Evolutionary conservation across 371 early-diverging fungal genomes (phyloP), one percentile per base, ranked within the genome.

Genomic region (Mucor racemosus): DNA sequence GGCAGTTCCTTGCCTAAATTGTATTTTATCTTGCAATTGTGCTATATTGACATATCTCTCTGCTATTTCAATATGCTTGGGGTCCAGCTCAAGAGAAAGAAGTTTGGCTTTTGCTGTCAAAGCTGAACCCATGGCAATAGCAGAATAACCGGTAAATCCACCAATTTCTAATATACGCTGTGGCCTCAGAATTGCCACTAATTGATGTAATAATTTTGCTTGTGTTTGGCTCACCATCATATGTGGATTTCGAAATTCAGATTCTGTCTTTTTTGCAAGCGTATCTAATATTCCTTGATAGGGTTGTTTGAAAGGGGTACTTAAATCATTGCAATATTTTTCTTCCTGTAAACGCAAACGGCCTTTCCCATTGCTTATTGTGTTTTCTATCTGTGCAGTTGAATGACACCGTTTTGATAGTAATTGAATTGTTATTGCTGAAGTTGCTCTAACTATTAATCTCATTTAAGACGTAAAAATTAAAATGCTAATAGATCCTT

Each of bases 61-160:
- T 1, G 90, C 85, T n/a, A 85, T 38, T 0, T 60, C 56, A 7
- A 80, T 76, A 36, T 79, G 76, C 26, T 69, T 60, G 17, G 67
- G 38, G 39, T 88, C 81, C 26, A 70, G 46, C 54, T 90, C 90
- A 9, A 86, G 74, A 0, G 87, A 81, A 3, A 82, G 58, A 6
- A 90, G 41, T 2, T 34, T 70, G 4, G 66, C 68, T 3, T 66
- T 64, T 0, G 64, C 35, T 10, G 62, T 31, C 48, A 88, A 63
- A 1, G 85, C 88, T 17, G 86, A 82, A 5, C 85, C 88, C 81
- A 90, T 83, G n/a, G 84, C 85, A 60, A 88, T 72, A 7, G 88
- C 81, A 5, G 82, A 81, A 56, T 73, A 84, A 1, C 90, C 90
- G 17, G 87, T 86, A 63, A 87, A 88, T 15, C 85, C 84, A 10